Evolutionary conservation across 306 rosid genomes (phyloP).

Genomic region (Inga leiocalycina): DNA sequence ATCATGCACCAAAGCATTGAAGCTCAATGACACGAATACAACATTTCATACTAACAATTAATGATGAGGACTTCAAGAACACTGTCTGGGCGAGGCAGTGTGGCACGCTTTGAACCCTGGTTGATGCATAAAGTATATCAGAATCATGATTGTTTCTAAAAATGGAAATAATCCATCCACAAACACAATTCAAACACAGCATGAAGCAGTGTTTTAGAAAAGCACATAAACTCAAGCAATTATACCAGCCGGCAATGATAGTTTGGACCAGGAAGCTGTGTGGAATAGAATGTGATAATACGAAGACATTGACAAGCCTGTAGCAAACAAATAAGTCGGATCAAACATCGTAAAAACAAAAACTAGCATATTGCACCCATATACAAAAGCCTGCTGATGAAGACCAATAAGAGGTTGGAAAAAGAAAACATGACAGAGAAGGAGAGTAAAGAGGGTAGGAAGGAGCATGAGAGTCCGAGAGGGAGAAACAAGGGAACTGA

Average conservation of each 20-base stretch:
- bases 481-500: not conserved
- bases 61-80: conserved; percentile 69
- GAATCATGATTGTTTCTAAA: conserved; percentile 1
- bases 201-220: not conserved
- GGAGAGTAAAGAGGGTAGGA: not conserved
- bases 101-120: conserved; percentile 94
- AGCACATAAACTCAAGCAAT: not conserved
- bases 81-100: conserved; percentile 87
- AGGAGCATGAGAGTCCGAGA: not conserved
- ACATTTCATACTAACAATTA: conserved; percentile 58
- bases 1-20: conserved; percentile 2
- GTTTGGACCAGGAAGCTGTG: conserved; percentile 95
- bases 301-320: conserved; percentile 86
- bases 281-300: conserved; percentile 74
- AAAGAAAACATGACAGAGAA: not conserved
- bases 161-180: not conserved
- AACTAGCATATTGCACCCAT: conserved; percentile 5
- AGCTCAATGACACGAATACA: conserved; percentile 26
- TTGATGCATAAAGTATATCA: conserved; percentile 7
- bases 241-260: conserved; percentile 81
- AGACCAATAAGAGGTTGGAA: not conserved
- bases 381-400: not conserved
- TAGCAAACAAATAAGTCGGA: conserved; percentile 28
- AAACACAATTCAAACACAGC: conserved; percentile 9
- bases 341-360: conserved; percentile 22